Percentiles rank a stretch among this genome's conserved stretches.
Conservation (phyloP, 2,329 filamentous ascomycete species). For the Cercospora janseana region DNA sequence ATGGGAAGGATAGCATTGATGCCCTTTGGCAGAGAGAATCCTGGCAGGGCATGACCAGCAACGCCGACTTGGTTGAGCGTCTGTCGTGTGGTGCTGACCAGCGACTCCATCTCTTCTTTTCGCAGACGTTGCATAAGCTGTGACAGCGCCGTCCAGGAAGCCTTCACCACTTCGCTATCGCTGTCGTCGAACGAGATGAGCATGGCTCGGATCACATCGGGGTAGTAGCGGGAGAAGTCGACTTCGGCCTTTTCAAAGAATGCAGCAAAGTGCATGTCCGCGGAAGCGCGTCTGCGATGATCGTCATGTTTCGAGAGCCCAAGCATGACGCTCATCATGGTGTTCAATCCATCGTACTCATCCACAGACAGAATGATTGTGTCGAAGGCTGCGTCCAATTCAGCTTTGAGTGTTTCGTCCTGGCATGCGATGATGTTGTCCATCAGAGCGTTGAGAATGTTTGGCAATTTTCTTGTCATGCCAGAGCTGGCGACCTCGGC, state of each 20-base stretch:
- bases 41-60: constrained; percentile 76
- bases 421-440: constrained; percentile 80
- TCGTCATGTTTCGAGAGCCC: constrained; percentile 89
- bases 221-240: constrained; percentile 94
- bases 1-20: constrained; percentile 96
- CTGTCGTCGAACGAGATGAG: constrained; percentile 89
- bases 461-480: constrained; percentile 86
- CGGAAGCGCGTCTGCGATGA: constrained; percentile 75
- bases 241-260: constrained; percentile 80
- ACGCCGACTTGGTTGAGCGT: constrained; percentile 86
- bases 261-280: constrained; percentile 74
- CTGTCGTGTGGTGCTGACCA: constrained; percentile 82
- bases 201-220: constrained; percentile 86
- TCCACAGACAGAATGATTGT: constrained; percentile 89
- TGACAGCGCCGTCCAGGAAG: constrained; percentile 81
- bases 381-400: constrained; percentile 80
- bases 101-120: constrained; percentile 97
- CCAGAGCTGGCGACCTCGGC: constrained; percentile 85
- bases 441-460: constrained; percentile 90
- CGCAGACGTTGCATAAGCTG: constrained; percentile 84
- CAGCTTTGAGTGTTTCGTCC: constrained; percentile 69
- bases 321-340: constrained; percentile 89
- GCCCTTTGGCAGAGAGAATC: constrained; percentile 89
- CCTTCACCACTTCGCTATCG: constrained; percentile 80
- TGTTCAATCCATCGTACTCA: constrained; percentile 93